A percentile compares a stretch with the other conserved stretches of the same genome.
phyloP scores from a whole-genome alignment of 2,329 filamentous ascomycete species.

The Phyllosticta citrichinensis region DNA sequence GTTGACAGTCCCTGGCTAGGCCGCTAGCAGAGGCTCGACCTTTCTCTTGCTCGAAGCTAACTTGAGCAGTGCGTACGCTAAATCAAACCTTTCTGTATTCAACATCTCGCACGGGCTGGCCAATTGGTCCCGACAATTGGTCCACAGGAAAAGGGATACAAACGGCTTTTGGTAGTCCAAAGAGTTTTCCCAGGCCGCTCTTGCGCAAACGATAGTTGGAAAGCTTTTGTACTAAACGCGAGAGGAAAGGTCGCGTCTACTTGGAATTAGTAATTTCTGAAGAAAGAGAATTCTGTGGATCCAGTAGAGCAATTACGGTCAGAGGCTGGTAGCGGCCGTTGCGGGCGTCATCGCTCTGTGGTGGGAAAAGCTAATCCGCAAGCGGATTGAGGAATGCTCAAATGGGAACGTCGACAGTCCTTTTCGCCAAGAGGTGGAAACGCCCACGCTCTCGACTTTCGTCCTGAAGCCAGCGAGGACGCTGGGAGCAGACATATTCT shows the following conservation, averaged over 20 bases:
- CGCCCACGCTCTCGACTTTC: background rate
- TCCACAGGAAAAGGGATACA: background rate
- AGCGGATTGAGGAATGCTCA: background rate
- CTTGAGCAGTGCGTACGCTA: background rate
- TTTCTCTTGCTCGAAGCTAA: background rate
- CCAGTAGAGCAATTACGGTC: background rate
- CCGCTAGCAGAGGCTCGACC: background rate
- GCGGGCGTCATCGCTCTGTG: background rate
- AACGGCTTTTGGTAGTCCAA: no score
- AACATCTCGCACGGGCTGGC: background rate
- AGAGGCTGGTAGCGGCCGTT: background rate
- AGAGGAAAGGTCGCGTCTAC: no score
- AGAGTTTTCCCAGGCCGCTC: no score
- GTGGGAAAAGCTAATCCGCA: background rate
- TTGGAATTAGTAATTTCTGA: no score
- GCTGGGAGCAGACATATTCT: background rate
- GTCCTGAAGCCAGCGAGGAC: background rate
- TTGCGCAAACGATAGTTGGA: no score
- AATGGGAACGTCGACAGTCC: slow-evolving; percentile 1
- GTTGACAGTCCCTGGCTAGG: background rate
- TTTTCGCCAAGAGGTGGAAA: background rate
- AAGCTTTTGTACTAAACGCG: no score
- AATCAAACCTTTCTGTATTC: background rate
- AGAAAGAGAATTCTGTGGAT: background rate
- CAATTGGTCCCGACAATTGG: background rate